Evolutionary conservation across 1,139 yeast species (phyloP), one percentile per base, ranked within the genome.

Genomic region (Geotrichum reessii): DNA sequence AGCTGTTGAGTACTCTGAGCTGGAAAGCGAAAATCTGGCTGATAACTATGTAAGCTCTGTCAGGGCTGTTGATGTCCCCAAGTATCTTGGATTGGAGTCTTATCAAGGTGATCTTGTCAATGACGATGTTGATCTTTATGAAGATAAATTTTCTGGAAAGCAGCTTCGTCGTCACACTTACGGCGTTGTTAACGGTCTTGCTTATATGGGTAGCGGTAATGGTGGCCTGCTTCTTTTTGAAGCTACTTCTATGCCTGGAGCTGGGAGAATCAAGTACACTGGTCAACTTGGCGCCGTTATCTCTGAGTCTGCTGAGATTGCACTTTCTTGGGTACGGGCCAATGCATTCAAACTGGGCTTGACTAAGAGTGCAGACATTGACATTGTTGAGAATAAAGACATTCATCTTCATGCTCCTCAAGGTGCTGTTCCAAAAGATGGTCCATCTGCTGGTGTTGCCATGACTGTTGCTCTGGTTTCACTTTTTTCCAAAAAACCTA

Each of bases 391-490:
- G 63, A 78, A 78, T 59, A 72, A 81, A 58, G 91, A 86, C 62
- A 79, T 88, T 60, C 95, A 90, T 72, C 73, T 90, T 64, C 97
- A 90, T 71, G 96, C 90, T 49, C 97, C 97, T 0, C 86, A 86
- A 76, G 97, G 97, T 0, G 87, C 95, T 0, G 79, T 90, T 49
- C 85, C 87, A 42, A 91, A 91, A 73, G 97, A 91, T 70, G 97
- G 97, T 0, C 97, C 97, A 1, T 85, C 92, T 47, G 97, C 97
- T 0, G 97, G 97, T 47, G 83, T 89, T 50, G 89, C 97, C 2
- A 89, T 91, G 84, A 87, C 97, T 0, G 73, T 90, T 55, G 87
- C 91, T 69, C 76, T 91, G 58, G 74, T 91, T 51, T 89, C 96
- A 0, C 76, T 88, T 60, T 79, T 91, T 2, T 72, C 89, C 57